phyloP scores from a whole-genome alignment of 345 rosid species.

The Carallia pectinifolia region DNA sequence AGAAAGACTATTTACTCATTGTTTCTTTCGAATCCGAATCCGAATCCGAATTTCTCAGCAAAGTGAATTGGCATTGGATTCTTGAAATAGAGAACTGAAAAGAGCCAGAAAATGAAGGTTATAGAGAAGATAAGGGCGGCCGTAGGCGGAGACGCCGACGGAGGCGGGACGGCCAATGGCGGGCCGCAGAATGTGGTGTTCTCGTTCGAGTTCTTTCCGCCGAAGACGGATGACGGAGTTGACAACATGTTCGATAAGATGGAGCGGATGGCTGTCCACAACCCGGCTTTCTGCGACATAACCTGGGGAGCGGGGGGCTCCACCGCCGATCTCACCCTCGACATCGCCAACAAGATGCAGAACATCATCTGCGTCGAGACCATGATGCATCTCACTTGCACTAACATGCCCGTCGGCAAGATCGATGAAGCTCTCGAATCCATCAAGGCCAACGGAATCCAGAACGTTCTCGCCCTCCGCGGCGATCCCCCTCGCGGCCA shows the following conservation, averaged over 20 bases:
- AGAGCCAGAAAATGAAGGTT: conserved; percentile 59
- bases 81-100: too few relatives aligned
- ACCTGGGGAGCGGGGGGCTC: conserved; percentile 99
- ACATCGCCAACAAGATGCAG: conserved; percentile 96
- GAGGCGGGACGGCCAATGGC: conserved; percentile 1
- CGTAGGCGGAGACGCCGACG: conserved; percentile 15
- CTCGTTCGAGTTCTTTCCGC: conserved; percentile 99
- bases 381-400: conserved; percentile 99
- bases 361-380: conserved; percentile 90
- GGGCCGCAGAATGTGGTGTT: conserved; percentile 23
- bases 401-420: conserved; percentile 95
- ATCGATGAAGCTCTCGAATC: conserved; percentile 86
- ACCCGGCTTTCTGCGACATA: conserved; percentile 92
- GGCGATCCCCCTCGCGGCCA: conserved; percentile 99
- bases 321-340: conserved; percentile 95
- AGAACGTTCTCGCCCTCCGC: conserved; percentile 99
- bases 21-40: too few relatives aligned
- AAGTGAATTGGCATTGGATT: too few relatives aligned
- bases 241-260: conserved; percentile 95
- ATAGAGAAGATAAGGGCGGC: conserved; percentile 64
- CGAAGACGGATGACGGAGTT: conserved; percentile 95
- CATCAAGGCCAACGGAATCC: conserved; percentile 87
- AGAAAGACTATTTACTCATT: too few relatives aligned
- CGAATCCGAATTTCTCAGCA: too few relatives aligned
- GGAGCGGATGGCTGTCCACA: conserved; percentile 91